These are phyloP conservation scores for Periconia sp. DNA, from an alignment of 2,329 filamentous ascomycete species.

Conservation along the genomic window DNA sequence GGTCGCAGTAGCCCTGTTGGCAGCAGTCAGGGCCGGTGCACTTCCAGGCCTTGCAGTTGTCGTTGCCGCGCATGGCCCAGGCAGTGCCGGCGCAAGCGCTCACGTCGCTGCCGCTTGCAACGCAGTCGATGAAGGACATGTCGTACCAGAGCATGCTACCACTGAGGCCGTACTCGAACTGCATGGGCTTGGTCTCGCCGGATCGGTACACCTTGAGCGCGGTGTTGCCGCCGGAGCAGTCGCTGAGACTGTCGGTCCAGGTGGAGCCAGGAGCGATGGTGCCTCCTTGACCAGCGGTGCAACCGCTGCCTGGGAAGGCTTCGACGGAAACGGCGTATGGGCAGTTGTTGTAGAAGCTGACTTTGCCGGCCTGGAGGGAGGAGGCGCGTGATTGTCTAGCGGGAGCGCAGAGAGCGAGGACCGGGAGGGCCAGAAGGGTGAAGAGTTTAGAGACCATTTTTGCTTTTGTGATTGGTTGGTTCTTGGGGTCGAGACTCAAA, in stretches of 20 bases:
- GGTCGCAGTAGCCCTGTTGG: slow-evolving; percentile 9
- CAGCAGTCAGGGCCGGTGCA: slow-evolving; percentile 1
- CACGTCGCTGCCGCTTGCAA: neutral
- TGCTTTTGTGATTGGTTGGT: neutral
- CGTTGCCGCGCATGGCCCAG: slow-evolving; percentile 4
- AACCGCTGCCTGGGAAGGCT: neutral
- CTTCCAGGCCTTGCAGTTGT: neutral
- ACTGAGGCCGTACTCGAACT: slow-evolving; percentile 9
- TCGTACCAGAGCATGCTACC: slow-evolving; percentile 9
- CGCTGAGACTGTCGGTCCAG: slow-evolving; percentile 4
- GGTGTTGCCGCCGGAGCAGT: slow-evolving; percentile 9
- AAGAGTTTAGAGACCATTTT: slow-evolving; percentile 10
- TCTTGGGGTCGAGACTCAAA: neutral
- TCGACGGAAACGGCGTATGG: slow-evolving; percentile 5
- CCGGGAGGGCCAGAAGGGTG: slow-evolving; percentile 7
- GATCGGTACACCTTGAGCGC: slow-evolving; percentile 6
- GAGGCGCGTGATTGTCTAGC: neutral
- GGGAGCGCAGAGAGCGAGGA: slow-evolving; percentile 7
- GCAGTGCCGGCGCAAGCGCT: slow-evolving; percentile 2
- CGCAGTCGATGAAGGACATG: slow-evolving; percentile 12
- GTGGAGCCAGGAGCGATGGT: slow-evolving; percentile 3
- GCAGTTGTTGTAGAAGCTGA: slow-evolving; percentile 7
- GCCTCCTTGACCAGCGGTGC: neutral
- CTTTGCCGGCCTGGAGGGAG: neutral
- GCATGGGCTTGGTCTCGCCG: slow-evolving; percentile 6